Conservation (phyloP, 805 yeast genomes). For the Kurtzmaniella fragi region DNA sequence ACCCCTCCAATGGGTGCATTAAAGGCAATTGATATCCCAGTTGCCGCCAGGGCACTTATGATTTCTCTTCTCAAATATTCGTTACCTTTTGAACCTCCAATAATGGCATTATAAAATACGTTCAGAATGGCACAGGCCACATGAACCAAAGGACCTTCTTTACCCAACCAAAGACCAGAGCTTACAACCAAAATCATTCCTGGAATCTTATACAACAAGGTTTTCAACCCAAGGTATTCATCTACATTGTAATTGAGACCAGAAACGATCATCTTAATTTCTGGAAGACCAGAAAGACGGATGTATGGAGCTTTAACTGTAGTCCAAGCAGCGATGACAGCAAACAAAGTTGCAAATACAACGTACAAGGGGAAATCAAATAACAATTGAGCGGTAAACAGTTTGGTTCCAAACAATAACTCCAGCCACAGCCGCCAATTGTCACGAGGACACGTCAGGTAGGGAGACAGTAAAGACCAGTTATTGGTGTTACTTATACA, state of each 20-base stretch:
- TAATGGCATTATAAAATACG: conserved; percentile 26
- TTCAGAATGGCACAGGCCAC: conserved; percentile 58
- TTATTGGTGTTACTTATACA: conserved; percentile 36
- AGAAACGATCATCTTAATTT: conserved; percentile 60
- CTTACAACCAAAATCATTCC: conserved; percentile 65
- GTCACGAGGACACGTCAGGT: conserved; percentile 37
- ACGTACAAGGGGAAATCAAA: conserved; percentile 34
- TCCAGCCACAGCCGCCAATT: conserved; percentile 37
- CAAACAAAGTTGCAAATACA: conserved; percentile 19
- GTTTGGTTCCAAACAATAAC: conserved; percentile 18
- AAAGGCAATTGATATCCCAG: conserved; percentile 82
- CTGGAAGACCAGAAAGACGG: conserved; percentile 64
- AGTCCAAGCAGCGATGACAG: conserved; percentile 24
- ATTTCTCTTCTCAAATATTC: conserved; percentile 66
- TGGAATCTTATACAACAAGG: conserved; percentile 50
- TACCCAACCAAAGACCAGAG: conserved; percentile 78
- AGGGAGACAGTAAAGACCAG: conserved; percentile 40
- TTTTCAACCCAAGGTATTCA: conserved; percentile 45
- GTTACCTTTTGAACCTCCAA: conserved; percentile 11
- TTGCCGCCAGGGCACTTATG: conserved; percentile 70
- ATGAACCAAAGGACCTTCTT: conserved; percentile 85
- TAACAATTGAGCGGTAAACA: conserved; percentile 13
- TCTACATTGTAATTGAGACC: conserved; percentile 51
- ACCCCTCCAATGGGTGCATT: conserved; percentile 89
- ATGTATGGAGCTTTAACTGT: conserved; percentile 22